These are phyloP conservation scores for Pyrus pyrifolia DNA, from an alignment of 306 rosid species.

Conservation along the genomic window DNA sequence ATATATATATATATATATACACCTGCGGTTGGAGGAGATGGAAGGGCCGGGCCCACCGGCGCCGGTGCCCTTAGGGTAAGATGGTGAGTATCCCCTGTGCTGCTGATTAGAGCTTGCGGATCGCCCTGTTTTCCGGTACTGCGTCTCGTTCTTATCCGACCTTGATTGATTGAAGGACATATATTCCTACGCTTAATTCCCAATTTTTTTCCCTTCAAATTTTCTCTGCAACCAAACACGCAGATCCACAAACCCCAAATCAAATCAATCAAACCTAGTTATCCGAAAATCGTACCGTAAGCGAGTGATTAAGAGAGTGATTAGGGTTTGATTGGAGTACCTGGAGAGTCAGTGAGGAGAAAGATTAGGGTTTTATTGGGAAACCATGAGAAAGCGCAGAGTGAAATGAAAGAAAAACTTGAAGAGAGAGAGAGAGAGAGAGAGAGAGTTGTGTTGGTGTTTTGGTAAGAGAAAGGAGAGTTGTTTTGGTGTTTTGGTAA, in stretches of 20 bases:
- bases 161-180: conserved; percentile 99
- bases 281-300: background rate
- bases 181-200: conserved; percentile 60
- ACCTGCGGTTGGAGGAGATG: conserved; percentile 53
- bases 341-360: conserved; percentile 34
- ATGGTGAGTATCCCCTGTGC: conserved; percentile 46
- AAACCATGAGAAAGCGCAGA: conserved; percentile 18
- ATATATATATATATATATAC: background rate
- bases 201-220: background rate
- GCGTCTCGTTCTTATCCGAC: conserved; percentile 69
- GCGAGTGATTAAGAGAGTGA: background rate
- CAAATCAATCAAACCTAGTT: background rate
- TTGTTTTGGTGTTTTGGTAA: background rate
- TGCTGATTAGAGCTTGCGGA: conserved; percentile 69
- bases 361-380: conserved; percentile 61
- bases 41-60: conserved; percentile 63
- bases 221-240: conserved; percentile 40
- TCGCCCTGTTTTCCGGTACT: conserved; percentile 64
- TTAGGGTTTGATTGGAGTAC: conserved; percentile 21
- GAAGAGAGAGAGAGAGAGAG: too few relatives aligned
- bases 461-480: background rate
- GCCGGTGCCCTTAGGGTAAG: conserved; percentile 56
- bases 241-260: conserved; percentile 21
- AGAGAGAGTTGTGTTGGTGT: background rate
- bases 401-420: background rate